Percentiles rank a stretch among this genome's conserved stretches.
These are phyloP conservation scores for Parafenestella ontariensis DNA, from an alignment of 2,329 filamentous ascomycete genomes.

Conservation along the genomic window DNA sequence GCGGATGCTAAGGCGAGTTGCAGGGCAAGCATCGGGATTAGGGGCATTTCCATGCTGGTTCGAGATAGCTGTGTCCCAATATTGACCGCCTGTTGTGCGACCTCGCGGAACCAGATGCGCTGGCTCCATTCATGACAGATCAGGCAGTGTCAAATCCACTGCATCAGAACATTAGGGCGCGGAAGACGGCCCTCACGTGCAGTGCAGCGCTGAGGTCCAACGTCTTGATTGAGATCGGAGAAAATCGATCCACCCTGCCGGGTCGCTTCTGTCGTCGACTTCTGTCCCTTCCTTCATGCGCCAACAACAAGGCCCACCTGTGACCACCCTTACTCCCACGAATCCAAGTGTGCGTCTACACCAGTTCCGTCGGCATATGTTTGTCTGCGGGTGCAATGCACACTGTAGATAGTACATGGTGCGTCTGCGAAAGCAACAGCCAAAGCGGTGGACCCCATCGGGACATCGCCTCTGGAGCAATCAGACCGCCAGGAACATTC, in stretches of 20 bases:
- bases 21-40: conserved; percentile 9
- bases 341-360: conserved; percentile 21
- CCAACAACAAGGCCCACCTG: neutral
- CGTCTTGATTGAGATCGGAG: conserved; percentile 29
- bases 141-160: conserved; percentile 14
- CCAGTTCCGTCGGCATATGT: conserved; percentile 14
- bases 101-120: conserved; percentile 26
- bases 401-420: conserved; percentile 9
- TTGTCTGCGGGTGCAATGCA: conserved; percentile 14
- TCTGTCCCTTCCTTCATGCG: conserved; percentile 1
- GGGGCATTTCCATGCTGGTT: conserved; percentile 11
- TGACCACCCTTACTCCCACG: neutral
- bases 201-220: neutral
- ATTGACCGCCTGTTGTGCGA: conserved; percentile 31
- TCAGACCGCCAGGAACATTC: conserved; percentile 29
- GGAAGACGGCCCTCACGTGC: conserved; percentile 17
- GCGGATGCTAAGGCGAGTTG: conserved; percentile 15
- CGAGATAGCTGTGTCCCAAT: conserved; percentile 7
- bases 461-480: conserved; percentile 38
- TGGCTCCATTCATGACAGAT: conserved; percentile 40
- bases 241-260: conserved; percentile 26
- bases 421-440: conserved; percentile 15
- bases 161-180: conserved; percentile 22
- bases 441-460: conserved; percentile 31
- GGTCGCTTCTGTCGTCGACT: conserved; percentile 21